Base-by-base conservation (phyloP, 768 basidiomycete species). In the Galerina marginata region DNA sequence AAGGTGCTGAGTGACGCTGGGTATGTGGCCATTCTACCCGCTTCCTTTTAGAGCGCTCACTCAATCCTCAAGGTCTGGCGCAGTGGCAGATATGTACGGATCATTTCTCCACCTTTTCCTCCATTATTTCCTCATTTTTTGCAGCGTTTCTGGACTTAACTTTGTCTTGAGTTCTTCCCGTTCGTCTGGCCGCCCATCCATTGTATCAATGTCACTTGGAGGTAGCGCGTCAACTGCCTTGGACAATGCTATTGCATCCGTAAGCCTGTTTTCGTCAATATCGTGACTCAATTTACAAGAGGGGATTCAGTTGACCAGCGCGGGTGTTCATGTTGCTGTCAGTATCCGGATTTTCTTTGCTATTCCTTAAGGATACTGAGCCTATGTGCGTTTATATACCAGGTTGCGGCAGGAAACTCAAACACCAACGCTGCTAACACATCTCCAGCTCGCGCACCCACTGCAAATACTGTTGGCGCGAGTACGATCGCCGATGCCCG, bases 1-100 rank as follows among this genome's bases (percentile, higher is more conserved):
- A 81, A 80, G 60, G 80, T 81, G 9, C 67, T 80, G 52, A 68
- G 67, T 47, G 75, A 77, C 54, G 52, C 51, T 23, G 77, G 77
- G 70, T 76, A 37, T n/a, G 51, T 37, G 3, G 2, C 12, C 5
- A 59, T 36, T 7, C 29, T 33, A 20, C 7, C 7, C 29, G 29
- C 51, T 29, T 56, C 50, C 37, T 47, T 11, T 26, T 3, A 25
- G 14, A 10, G 7, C 29, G 29, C 47, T 42, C 39, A 15, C 11
- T 43, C 26, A 15, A 10, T 61, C 54, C 1, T 62, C 60, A 29
- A 63, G 69, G 14, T 33, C 58, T n/a, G 57, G 70, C 25, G 26
- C 60, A 12, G 59, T 63, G 11, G 48, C 71, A 2, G 59, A 54
- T 54, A 38, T 54, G 53, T 42, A 38, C 4, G 39, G 3, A 10